Conservation (phyloP, 345 rosid genomes). For the Eucalyptus coolabah region DNA sequence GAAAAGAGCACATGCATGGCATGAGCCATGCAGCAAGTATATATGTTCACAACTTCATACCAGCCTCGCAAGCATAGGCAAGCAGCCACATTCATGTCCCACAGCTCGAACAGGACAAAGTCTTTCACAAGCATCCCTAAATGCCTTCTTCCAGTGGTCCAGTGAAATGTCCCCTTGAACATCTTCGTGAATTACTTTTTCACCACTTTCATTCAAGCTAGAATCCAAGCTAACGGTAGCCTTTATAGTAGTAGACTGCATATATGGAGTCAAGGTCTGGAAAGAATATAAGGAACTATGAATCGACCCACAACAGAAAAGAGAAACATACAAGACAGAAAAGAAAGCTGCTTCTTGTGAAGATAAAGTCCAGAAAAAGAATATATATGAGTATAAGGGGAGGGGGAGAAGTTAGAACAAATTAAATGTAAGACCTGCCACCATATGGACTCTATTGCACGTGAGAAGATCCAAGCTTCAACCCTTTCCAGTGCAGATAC, state of each 20-base stretch:
- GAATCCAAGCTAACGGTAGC: slow-evolving; percentile 17
- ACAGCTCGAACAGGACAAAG: slow-evolving; percentile 92
- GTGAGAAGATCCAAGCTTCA: slow-evolving; percentile 92
- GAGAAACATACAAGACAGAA: background rate
- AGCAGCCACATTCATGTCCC: slow-evolving; percentile 92
- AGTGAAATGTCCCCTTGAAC: slow-evolving; percentile 55
- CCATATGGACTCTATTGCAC: slow-evolving; percentile 84
- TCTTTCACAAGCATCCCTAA: slow-evolving; percentile 84
- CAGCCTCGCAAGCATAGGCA: slow-evolving; percentile 58
- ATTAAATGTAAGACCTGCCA: slow-evolving; percentile 62
- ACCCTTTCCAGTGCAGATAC: slow-evolving; percentile 62
- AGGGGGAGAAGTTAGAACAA: background rate
- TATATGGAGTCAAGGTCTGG: slow-evolving; percentile 91
- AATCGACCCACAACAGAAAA: background rate
- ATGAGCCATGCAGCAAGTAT: background rate
- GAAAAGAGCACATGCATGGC: background rate
- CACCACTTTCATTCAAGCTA: slow-evolving; percentile 30
- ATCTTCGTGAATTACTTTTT: slow-evolving; percentile 20
- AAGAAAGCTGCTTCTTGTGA: background rate
- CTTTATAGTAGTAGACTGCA: slow-evolving; percentile 52
- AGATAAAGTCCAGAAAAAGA: background rate
- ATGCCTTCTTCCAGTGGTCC: slow-evolving; percentile 85
- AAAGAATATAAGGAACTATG: background rate
- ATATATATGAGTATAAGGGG: background rate
- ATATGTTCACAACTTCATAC: slow-evolving; percentile 14